Conservation (phyloP, 2,329 filamentous ascomycete genomes). For the Thermoascus crustaceus region DNA sequence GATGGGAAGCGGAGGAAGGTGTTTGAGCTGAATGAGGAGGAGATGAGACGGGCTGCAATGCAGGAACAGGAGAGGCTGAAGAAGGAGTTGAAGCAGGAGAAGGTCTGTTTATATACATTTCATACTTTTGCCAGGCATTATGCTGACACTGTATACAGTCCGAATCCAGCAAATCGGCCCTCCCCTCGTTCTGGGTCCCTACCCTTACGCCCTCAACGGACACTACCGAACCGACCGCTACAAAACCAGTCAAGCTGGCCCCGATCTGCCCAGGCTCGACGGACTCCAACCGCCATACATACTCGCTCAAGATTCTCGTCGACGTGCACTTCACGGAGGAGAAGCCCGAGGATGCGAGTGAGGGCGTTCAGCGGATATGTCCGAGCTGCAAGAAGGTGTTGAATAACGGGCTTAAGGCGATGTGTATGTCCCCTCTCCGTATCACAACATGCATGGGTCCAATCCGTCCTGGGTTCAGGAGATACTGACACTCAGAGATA, state of each 20-base stretch:
- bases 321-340: slow-evolving; percentile 70
- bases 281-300: slow-evolving; percentile 57
- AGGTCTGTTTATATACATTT: slow-evolving; percentile 37
- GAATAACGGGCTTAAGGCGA: slow-evolving; percentile 72
- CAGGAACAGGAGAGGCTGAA: slow-evolving; percentile 64
- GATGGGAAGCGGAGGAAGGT: slow-evolving; percentile 60
- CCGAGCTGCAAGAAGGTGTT: slow-evolving; percentile 79
- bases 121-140: neutral
- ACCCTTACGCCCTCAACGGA: slow-evolving; percentile 64
- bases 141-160: slow-evolving; percentile 16
- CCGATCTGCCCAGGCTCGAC: slow-evolving; percentile 72
- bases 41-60: slow-evolving; percentile 60
- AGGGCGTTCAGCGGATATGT: slow-evolving; percentile 49
- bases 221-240: slow-evolving; percentile 46
- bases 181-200: slow-evolving; percentile 91
- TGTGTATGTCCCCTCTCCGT: slow-evolving; percentile 40
- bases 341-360: slow-evolving; percentile 44
- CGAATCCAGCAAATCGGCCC: slow-evolving; percentile 54
- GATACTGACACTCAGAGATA: no score
- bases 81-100: slow-evolving; percentile 64
- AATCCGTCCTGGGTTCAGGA: slow-evolving; percentile 12
- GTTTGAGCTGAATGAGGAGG: slow-evolving; percentile 69
- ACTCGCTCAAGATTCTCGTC: slow-evolving; percentile 71
- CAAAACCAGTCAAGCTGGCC: slow-evolving; percentile 56
- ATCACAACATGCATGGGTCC: neutral